Conservation (phyloP, 805 yeast species). For the Candida railenensis region DNA sequence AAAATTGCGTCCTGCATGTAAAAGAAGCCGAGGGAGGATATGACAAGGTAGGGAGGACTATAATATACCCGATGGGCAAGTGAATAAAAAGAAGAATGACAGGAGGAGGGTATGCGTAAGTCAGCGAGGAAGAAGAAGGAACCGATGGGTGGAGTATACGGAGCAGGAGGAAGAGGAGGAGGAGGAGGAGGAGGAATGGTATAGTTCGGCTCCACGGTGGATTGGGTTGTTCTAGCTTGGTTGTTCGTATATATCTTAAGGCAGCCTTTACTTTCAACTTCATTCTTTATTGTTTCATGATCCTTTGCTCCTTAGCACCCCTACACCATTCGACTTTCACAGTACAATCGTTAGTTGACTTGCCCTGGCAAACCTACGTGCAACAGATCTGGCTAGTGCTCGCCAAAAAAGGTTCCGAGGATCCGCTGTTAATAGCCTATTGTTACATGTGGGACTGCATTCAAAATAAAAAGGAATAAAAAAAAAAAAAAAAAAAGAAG, state of each 20-base stretch:
- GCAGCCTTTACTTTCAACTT: too few relatives aligned
- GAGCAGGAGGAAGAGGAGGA: not conserved
- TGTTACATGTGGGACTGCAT: not conserved
- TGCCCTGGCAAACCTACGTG: not conserved
- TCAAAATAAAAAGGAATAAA: not conserved
- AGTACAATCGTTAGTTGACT: too few relatives aligned
- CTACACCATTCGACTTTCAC: too few relatives aligned
- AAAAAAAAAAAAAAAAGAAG: too few relatives aligned
- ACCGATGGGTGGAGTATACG: too few relatives aligned
- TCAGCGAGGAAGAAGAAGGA: too few relatives aligned
- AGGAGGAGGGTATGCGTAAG: not conserved
- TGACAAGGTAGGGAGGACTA: not conserved
- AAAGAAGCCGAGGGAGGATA: not conserved
- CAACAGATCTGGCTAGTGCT: not conserved
- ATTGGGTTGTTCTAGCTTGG: too few relatives aligned
- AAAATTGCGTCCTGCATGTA: conserved; percentile 2
- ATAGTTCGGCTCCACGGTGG: too few relatives aligned
- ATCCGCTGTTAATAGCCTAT: not conserved
- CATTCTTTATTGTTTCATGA: too few relatives aligned
- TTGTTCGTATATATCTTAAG: too few relatives aligned
- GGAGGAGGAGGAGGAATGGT: not conserved
- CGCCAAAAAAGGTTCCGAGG: not conserved
- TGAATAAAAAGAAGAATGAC: not conserved
- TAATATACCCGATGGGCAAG: not conserved
- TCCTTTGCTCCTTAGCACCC: too few relatives aligned